Evolutionary conservation across 257 asterid genomes (phyloP), one percentile per base, ranked within the genome.

Genomic region (Eucommia ulmoides): DNA sequence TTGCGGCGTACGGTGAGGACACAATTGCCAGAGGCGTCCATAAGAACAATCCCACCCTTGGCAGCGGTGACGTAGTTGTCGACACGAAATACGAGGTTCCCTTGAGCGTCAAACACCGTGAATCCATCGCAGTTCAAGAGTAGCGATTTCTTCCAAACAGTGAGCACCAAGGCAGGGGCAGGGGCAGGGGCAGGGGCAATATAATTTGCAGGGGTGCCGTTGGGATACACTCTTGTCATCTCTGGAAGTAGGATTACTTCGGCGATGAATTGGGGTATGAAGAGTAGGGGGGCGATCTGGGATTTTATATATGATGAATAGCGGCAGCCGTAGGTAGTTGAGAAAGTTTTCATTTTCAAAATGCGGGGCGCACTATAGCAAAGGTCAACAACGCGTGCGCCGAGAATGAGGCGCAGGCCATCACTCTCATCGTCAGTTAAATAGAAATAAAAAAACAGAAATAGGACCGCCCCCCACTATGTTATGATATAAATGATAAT

Each of bases 71-170:
- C 24, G 79, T 84, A 81, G 22, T 79, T 84, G 64, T 84, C 95
- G 15, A 84, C 93, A 1, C 95, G 89, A 47, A 72, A 84, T 18
- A 78, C 71, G 33, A 84, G 76, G 64, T 77, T 69, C 11, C 95
- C 93, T 1, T 54, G 49, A 17, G 72, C 41, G 55, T 76, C 95
- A 41, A 67, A 79, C 20, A 84, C 93, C 12, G 95, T 84, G 63
- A 81, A 84, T 1, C 93, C 95, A 29, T 74, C 76, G 70, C 93
- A 79, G 66, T 67, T 81, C 23, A 79, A 60, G 23, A 84, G 73
- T 44, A 84, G 54, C 26, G 93, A 84, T 54, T 84, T 84, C 70
- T 81, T 84, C 95, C 93, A 84, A 1, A 84, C 89, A n/a, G 95
- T 84, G 1, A 81, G 71, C 24, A 68, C 83, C 59, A 26, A 52